These are phyloP conservation scores for Eurotiales sp. DNA, from an alignment of 2,329 filamentous ascomycete genomes.

Conservation along the genomic window DNA sequence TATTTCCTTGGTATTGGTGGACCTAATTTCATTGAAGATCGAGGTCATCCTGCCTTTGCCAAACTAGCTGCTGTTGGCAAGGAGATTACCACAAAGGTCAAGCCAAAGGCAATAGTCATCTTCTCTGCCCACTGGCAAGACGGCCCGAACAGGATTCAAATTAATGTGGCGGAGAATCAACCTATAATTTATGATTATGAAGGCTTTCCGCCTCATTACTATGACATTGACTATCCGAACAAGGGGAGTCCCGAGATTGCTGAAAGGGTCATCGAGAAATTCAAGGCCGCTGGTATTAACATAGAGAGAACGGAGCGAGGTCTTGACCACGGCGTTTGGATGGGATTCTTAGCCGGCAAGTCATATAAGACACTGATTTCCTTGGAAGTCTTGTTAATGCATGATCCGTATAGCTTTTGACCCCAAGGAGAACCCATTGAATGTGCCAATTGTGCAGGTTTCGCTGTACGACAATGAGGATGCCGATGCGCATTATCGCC, in stretches of 20 bases:
- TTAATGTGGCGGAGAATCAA: conserved; percentile 63
- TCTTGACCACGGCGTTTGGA: conserved; percentile 73
- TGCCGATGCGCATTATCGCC: conserved; percentile 61
- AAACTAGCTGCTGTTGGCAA: conserved; percentile 62
- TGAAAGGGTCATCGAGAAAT: conserved; percentile 52
- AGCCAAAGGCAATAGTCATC: conserved; percentile 68
- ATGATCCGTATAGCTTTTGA: conserved; percentile 53
- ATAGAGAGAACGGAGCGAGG: conserved; percentile 60
- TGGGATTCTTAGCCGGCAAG: conserved; percentile 57
- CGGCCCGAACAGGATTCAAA: conserved; percentile 51
- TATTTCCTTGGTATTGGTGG: conserved; percentile 53
- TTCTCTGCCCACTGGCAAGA: conserved; percentile 77
- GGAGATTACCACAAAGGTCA: conserved; percentile 67
- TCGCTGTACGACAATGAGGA: conserved; percentile 65
- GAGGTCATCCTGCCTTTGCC: conserved; percentile 61
- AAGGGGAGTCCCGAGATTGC: conserved; percentile 60
- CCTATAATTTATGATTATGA: conserved; percentile 73
- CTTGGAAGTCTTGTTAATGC: not conserved
- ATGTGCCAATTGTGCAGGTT: conserved; percentile 68
- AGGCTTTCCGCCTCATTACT: conserved; percentile 67
- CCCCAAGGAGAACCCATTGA: conserved; percentile 59
- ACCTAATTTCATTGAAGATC: conserved; percentile 13
- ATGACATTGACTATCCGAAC: conserved; percentile 64
- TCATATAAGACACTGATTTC: conserved; percentile 4
- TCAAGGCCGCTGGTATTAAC: conserved; percentile 57